Evolutionary conservation across 2,329 filamentous ascomycete species (phyloP), one percentile per base, ranked within the genome.

Genomic region (Diaporthe citriasiana): DNA sequence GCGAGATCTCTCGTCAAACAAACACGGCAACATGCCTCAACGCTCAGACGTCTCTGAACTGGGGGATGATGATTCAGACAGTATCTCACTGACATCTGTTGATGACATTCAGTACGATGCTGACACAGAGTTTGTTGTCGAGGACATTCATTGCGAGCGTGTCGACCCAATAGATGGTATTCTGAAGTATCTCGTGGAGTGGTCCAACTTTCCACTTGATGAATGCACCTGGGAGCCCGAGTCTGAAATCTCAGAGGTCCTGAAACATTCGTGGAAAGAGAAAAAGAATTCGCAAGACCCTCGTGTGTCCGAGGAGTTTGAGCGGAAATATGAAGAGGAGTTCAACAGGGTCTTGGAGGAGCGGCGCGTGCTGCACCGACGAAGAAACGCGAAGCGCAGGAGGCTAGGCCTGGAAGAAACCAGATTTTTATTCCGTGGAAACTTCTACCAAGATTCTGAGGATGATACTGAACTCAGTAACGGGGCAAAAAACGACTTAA

Each of bases 151-250:
- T 25, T 84, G 85, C 0, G 86, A 91, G 77, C 82, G 35, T 82
- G 19, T 75, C 77, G 1, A 75, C 80, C 12, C 71, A 42, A 35
- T 79, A 5, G 76, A 83, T 6, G 82, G 82, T 7, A 78, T 79
- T 22, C 81, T 78, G 38, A 77, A 83, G 33, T 94, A 90, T 78
- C 85, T 95, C 1, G 87, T 94, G 30, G 87, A 89, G 74, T 95
- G 93, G 93, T 83, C 85, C 35, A 87, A 84, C 2, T 95, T 92
- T 78, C 83, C 86, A 1, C 75, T 91, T 7, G 80, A 89, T n/a
- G 81, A 88, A 73, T 85, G 86, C 72, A 91, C 89, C 0, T 91
- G 89, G 89, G 89, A 91, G 76, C 87, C 89, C 0, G 76, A 79
- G 13, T 79, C 83, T 7, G 81, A 89, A 71, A 78, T 90, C 5